These are phyloP conservation scores for Tuber umbilicatum DNA, from an alignment of 495 filamentous ascomycete species.

Conservation along the genomic window DNA sequence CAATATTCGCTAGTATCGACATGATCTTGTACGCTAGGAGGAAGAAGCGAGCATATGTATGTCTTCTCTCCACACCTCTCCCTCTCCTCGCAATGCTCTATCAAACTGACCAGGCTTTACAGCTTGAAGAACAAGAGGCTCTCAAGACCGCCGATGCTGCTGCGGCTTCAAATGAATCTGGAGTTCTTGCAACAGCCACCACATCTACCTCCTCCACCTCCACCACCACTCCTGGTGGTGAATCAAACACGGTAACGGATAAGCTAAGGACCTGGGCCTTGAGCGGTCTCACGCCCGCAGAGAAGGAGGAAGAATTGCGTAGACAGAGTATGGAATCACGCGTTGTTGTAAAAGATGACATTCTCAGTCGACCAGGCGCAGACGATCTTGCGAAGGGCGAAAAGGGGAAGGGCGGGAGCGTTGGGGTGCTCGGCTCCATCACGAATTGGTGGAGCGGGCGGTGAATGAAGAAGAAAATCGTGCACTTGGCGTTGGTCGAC, in stretches of 20 bases:
- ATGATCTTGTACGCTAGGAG: slow-evolving; percentile 81
- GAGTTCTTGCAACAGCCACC: slow-evolving; percentile 21
- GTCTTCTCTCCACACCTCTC: not conserved
- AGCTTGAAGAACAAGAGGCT: slow-evolving; percentile 32
- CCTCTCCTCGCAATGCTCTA: not conserved
- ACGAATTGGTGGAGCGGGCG: slow-evolving; percentile 29
- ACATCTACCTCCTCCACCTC: slow-evolving; percentile 25
- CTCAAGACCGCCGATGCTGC: slow-evolving; percentile 6
- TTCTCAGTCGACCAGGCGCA: slow-evolving; percentile 11
- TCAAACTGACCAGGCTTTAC: not conserved
- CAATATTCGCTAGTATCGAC: slow-evolving; percentile 73
- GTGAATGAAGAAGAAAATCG: not conserved
- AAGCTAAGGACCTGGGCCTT: slow-evolving; percentile 43
- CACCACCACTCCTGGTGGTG: slow-evolving; percentile 5
- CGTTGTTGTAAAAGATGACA: slow-evolving; percentile 7
- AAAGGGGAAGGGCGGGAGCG: slow-evolving; percentile 23
- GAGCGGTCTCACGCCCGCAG: slow-evolving; percentile 41
- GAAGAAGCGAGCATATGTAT: slow-evolving; percentile 44
- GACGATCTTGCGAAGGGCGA: slow-evolving; percentile 28
- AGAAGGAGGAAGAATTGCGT: slow-evolving; percentile 25
- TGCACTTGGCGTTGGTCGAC: not conserved
- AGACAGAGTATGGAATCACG: slow-evolving; percentile 8
- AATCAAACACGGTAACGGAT: slow-evolving; percentile 13
- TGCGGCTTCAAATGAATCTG: slow-evolving; percentile 38
- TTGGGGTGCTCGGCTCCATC: slow-evolving; percentile 22